These are phyloP conservation scores for Mrakia frigida DNA, from an alignment of 768 basidiomycete species.

Conservation along the genomic window DNA sequence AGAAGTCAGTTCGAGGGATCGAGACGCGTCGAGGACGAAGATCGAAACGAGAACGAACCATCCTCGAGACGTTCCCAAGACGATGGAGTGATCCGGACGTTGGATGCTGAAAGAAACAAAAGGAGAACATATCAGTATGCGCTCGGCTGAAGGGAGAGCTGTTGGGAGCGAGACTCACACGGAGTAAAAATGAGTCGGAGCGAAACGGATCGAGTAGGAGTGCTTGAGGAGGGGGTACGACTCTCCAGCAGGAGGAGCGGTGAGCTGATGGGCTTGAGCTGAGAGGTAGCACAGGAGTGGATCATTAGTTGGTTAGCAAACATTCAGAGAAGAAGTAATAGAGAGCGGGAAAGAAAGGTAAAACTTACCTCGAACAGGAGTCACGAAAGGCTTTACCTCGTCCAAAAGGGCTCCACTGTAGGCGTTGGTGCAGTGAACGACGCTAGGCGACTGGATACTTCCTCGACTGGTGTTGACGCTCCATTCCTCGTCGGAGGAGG, in stretches of 20 bases:
- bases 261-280: constrained; percentile 23
- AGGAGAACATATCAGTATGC: no score
- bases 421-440: constrained; percentile 83
- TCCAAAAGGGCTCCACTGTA: constrained; percentile 76
- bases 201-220: constrained; percentile 22
- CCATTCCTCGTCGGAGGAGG: constrained; percentile 48
- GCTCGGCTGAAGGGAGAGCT: no score
- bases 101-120: not conserved
- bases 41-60: not conserved
- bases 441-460: constrained; percentile 53
- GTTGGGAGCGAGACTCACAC: not conserved
- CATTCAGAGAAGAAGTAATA: not conserved
- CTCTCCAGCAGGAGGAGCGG: constrained; percentile 6
- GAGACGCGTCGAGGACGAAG: not conserved
- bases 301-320: not conserved
- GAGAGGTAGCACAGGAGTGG: not conserved
- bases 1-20: not conserved
- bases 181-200: constrained; percentile 15
- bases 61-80: constrained; percentile 10
- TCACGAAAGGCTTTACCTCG: constrained; percentile 46
- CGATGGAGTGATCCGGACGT: not conserved
- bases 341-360: not conserved
- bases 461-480: constrained; percentile 64
- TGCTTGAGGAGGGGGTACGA: not conserved
- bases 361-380: constrained; percentile 8